Base-by-base conservation (phyloP, 2,329 filamentous ascomycete species). In the Stagonosporopsis vannaccii region DNA sequence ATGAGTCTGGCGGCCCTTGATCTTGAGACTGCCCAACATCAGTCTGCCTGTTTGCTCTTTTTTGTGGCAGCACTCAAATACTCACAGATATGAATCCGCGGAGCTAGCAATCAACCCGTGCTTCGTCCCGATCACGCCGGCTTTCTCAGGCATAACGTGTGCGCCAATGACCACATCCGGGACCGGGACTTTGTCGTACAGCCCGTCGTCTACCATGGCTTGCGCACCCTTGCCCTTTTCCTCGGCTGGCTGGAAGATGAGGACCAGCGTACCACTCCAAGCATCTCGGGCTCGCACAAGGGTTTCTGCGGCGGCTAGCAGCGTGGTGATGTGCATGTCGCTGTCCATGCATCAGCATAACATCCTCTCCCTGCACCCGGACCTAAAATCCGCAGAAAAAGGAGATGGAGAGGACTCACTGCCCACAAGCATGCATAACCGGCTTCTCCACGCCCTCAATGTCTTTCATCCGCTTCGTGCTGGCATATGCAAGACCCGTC, bases 391-490 rank as follows among this genome's bases (percentile, higher is more conserved):
- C 13, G 28, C 19, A 36, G 3, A 19, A 17, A 19, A 6, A 37
- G 15, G 15, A 33, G 15, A 19, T 15, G 25, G 5, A 26, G 2
- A 44, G 11, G 43, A 40, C 50, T 46, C 13, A 53, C 50, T 73
- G 87, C 0, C 87, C 87, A 68, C 87, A 90, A 20, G 86, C 87
- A 70, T 90, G 87, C 87, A 90, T 89, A 0, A 87, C 83, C 0
- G 84, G 82, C 48, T 81, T 81, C 50, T 79, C 75, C 0, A 76
- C 68, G 0, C 84, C 84, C 8, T 83, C 78, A 2, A 69, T 54
- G 60, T 82, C 79, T 28, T 73, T 76, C 65, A 70, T 74, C 66
- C 78, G 77, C 9, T 62, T 76, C 12, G 66, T 81, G 65, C 84
- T 86, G 0, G 85, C 81, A 65, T 88, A 89, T 0, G 75, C 65